A percentile compares a stretch with the other conserved stretches of the same genome.
Evolutionary conservation across 2,329 filamentous ascomycete species (phyloP).

Genomic region (Trichoderma arundinaceum): DNA sequence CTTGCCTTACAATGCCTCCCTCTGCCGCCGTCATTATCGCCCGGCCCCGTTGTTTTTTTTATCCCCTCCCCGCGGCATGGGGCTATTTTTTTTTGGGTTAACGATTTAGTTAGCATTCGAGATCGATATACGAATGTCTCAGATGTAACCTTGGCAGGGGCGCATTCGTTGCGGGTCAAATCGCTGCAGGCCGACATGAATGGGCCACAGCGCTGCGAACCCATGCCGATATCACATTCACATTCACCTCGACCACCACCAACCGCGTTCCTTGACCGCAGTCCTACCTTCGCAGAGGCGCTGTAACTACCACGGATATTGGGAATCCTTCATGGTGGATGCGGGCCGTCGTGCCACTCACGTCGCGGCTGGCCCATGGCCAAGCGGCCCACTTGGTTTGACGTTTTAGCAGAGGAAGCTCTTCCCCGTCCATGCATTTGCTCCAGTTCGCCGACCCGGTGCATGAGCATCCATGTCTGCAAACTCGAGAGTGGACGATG

Average conservation of each 20-base stretch:
- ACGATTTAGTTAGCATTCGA: constrained; percentile 6
- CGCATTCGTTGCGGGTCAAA: constrained; percentile 18
- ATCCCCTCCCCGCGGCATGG: not conserved
- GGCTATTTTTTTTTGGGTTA: not conserved
- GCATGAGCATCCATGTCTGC: constrained; percentile 6
- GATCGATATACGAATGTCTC: constrained; percentile 28
- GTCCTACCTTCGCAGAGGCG: not conserved
- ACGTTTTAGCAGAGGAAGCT: not conserved
- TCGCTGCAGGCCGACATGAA: constrained; percentile 15
- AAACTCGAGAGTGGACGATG: not conserved
- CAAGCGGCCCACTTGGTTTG: constrained; percentile 13
- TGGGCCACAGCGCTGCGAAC: constrained; percentile 11
- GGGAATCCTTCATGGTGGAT: constrained; percentile 6
- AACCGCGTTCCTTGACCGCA: not conserved
- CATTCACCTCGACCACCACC: constrained; percentile 6
- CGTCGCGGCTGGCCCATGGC: not conserved
- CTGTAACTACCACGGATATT: not conserved
- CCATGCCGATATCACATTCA: constrained; percentile 15
- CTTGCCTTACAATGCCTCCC: not conserved
- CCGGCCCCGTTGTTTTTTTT: not conserved
- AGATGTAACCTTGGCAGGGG: constrained; percentile 12
- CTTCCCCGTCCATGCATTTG: constrained; percentile 4
- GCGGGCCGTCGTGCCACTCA: constrained; percentile 23
- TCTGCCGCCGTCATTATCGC: not conserved
- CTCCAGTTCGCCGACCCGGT: constrained; percentile 24